Conservation (phyloP, 176 grass and related monocot species). For the Aegilops speltoides region DNA sequence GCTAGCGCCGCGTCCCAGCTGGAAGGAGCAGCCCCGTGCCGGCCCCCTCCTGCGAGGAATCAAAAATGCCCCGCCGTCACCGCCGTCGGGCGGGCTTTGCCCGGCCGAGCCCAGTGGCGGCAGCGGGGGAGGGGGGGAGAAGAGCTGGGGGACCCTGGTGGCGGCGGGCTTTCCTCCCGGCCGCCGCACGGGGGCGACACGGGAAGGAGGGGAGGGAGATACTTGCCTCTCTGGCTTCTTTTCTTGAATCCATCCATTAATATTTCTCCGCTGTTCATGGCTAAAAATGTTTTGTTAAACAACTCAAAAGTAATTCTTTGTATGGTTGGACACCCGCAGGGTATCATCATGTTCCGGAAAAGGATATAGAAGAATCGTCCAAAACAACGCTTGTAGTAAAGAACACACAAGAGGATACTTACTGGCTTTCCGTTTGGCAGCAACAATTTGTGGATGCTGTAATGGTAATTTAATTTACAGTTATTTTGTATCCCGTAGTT, state of each 20-base stretch:
- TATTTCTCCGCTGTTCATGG: not conserved
- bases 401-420: conserved; percentile 20
- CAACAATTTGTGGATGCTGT: conserved; percentile 66
- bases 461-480: conserved; percentile 46
- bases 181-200: too few species aligned
- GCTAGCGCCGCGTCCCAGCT: too few species aligned
- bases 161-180: too few species aligned
- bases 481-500: not conserved
- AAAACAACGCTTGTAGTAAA: conserved; percentile 2
- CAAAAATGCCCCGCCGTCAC: too few species aligned
- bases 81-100: too few species aligned
- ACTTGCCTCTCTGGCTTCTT: too few species aligned
- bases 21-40: too few species aligned
- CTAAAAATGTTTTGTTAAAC: not conserved
- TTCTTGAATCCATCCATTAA: not conserved
- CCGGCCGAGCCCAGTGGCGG: too few species aligned
- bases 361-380: conserved; percentile 55
- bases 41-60: too few species aligned
- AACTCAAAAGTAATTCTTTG: not conserved
- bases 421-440: conserved; percentile 57
- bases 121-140: too few species aligned
- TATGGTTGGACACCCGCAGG: conserved; percentile 23
- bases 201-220: too few species aligned
- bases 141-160: too few species aligned
- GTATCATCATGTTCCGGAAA: conserved; percentile 52